Percentiles rank a stretch among this genome's conserved stretches.
Evolutionary conservation across 2,329 filamentous ascomycete species (phyloP).

Genomic region (Xylariaceae sp.): DNA sequence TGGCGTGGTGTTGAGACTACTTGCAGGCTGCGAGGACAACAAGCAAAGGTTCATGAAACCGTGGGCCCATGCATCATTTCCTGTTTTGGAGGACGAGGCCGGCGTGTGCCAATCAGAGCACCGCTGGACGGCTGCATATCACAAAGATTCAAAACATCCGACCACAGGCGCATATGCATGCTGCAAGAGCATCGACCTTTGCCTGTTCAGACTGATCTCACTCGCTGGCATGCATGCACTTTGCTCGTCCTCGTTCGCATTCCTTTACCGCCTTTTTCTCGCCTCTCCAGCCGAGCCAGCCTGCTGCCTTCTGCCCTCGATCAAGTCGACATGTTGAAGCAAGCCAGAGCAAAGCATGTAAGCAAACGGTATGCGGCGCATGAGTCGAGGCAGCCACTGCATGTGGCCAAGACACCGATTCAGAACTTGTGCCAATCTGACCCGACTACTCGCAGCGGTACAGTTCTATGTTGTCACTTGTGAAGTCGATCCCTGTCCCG

Average conservation of each 20-base stretch:
- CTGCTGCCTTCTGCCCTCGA: background rate
- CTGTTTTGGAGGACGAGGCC: conserved; percentile 16
- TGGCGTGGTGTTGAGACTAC: no score
- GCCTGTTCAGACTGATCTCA: background rate
- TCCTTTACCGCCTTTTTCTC: conserved; percentile 18
- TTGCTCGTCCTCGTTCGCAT: conserved; percentile 7
- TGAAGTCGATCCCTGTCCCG: no score
- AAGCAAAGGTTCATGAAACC: conserved; percentile 18
- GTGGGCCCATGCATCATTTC: conserved; percentile 11
- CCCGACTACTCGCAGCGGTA: no score
- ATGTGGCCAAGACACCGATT: background rate
- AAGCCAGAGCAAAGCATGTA: background rate
- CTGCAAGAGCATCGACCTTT: background rate
- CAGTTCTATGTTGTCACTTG: no score
- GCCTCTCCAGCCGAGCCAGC: conserved; percentile 6
- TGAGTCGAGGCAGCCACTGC: background rate
- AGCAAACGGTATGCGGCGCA: background rate
- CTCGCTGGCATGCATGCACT: background rate
- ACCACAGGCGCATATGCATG: background rate
- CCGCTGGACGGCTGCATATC: conserved; percentile 1
- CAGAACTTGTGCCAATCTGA: background rate
- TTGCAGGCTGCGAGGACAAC: no score
- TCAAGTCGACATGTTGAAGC: conserved; percentile 2
- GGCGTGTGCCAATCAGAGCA: conserved; percentile 10
- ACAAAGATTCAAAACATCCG: conserved; percentile 6